Evolutionary conservation across 208 protist species (phyloP).

Genomic region (Blastocrithidia nonstop): DNA sequence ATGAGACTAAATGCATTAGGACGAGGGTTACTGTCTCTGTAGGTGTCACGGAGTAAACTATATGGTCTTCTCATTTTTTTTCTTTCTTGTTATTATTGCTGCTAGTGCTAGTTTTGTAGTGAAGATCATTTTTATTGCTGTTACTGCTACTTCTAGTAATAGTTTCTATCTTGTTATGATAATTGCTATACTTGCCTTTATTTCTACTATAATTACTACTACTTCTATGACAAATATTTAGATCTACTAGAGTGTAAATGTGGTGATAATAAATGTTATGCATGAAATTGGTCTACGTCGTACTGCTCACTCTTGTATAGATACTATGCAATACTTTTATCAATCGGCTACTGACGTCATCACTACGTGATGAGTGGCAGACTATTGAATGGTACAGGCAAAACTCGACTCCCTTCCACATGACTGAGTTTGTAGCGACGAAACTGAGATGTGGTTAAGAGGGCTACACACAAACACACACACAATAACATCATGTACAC

Average conservation of each 20-base stretch:
- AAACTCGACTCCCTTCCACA: slow-evolving; percentile 25
- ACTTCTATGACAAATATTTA: no score
- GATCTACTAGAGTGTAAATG: no score
- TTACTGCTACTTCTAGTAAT: no score
- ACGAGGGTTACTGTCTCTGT: no score
- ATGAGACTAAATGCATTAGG: neutral
- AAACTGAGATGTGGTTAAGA: slow-evolving; percentile 12
- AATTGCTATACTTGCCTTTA: no score
- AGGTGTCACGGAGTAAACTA: no score
- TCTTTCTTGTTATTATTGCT: neutral
- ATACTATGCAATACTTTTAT: slow-evolving; percentile 7
- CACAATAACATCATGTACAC: slow-evolving; percentile 9
- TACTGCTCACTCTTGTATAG: no score
- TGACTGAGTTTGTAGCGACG: slow-evolving; percentile 22
- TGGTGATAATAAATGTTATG: no score
- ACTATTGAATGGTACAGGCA: slow-evolving; percentile 34
- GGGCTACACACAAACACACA: slow-evolving; percentile 11
- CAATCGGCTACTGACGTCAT: slow-evolving; percentile 21
- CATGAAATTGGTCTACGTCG: no score
- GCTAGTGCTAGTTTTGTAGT: neutral
- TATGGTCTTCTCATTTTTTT: no score
- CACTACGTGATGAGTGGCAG: slow-evolving; percentile 39
- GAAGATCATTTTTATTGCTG: slow-evolving; percentile 5
- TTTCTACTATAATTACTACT: no score
- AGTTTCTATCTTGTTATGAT: no score